Evolutionary conservation across 495 filamentous ascomycete genomes (phyloP).

Genomic region (Cercophora sp.): DNA sequence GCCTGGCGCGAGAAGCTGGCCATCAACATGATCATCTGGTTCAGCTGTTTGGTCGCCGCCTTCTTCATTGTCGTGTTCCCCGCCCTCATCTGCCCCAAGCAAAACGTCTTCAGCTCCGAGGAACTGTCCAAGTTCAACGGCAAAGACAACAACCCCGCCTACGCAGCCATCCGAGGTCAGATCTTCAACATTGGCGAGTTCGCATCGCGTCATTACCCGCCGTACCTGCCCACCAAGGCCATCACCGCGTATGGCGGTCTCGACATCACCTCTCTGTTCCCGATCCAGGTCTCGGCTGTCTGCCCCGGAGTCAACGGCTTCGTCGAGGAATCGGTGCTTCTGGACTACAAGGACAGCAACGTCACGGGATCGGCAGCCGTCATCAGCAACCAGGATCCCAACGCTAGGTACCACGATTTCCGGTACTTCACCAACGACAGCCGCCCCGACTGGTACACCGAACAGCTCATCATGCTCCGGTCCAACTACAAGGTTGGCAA

Average conservation of each 20-base stretch:
- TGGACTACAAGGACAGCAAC: slow-evolving; percentile 80
- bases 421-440: slow-evolving; percentile 75
- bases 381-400: slow-evolving; percentile 64
- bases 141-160: slow-evolving; percentile 58
- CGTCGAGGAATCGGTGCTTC: slow-evolving; percentile 62
- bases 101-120: slow-evolving; percentile 75
- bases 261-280: slow-evolving; percentile 86
- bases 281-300: slow-evolving; percentile 88
- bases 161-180: slow-evolving; percentile 78
- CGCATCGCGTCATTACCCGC: slow-evolving; percentile 74
- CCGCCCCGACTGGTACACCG: slow-evolving; percentile 84
- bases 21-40: slow-evolving; percentile 98
- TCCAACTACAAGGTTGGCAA: slow-evolving; percentile 81
- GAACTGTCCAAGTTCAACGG: slow-evolving; percentile 76
- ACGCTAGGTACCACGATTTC: slow-evolving; percentile 89
- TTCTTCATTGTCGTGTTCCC: slow-evolving; percentile 93
- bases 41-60: slow-evolving; percentile 67
- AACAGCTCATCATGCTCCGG: slow-evolving; percentile 74
- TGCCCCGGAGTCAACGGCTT: slow-evolving; percentile 70
- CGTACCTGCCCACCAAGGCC: slow-evolving; percentile 56
- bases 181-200: slow-evolving; percentile 81
- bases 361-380: slow-evolving; percentile 59
- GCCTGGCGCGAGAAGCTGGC: slow-evolving; percentile 98
- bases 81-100: slow-evolving; percentile 81
- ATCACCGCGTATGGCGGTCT: slow-evolving; percentile 77